These are phyloP conservation scores for Paxillus ammoniavirescens DNA, from an alignment of 768 basidiomycete species.

Conservation along the genomic window DNA sequence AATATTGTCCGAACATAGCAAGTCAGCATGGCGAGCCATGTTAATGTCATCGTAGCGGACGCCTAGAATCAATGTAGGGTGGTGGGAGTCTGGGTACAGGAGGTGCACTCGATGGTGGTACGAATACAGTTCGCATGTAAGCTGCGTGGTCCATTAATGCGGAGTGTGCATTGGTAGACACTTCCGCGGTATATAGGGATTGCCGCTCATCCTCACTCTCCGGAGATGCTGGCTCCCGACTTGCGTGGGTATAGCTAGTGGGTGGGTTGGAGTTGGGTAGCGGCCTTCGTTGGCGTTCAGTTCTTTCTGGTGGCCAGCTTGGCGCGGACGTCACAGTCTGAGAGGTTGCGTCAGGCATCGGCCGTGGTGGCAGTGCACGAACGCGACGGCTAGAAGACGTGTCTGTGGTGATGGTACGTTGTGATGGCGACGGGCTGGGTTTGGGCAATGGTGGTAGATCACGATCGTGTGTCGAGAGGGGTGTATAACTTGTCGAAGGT, in stretches of 20 bases:
- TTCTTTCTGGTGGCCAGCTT: neutral
- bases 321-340: neutral
- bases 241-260: neutral
- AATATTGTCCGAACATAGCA: neutral
- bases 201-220: conserved; percentile 17
- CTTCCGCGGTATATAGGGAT: conserved; percentile 17
- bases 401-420: conserved; percentile 8
- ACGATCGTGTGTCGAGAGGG: conserved; percentile 16
- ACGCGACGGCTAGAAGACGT: conserved; percentile 16
- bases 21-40: neutral
- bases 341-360: conserved; percentile 1
- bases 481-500: conserved; percentile 12
- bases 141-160: conserved; percentile 30
- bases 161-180: conserved; percentile 27
- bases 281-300: neutral
- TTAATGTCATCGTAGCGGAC: conserved; percentile 9
- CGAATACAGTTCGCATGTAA: conserved; percentile 22
- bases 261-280: conserved; percentile 7
- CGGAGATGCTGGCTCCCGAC: neutral
- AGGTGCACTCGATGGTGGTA: conserved; percentile 1
- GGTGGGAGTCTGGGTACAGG: conserved; percentile 7
- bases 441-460: conserved; percentile 10
- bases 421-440: conserved; percentile 2
- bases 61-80: conserved; percentile 3
- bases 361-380: conserved; percentile 32